phyloP scores from a whole-genome alignment of 1,284 basidiomycete genomes.

The Lentinula novae-zelandiae region DNA sequence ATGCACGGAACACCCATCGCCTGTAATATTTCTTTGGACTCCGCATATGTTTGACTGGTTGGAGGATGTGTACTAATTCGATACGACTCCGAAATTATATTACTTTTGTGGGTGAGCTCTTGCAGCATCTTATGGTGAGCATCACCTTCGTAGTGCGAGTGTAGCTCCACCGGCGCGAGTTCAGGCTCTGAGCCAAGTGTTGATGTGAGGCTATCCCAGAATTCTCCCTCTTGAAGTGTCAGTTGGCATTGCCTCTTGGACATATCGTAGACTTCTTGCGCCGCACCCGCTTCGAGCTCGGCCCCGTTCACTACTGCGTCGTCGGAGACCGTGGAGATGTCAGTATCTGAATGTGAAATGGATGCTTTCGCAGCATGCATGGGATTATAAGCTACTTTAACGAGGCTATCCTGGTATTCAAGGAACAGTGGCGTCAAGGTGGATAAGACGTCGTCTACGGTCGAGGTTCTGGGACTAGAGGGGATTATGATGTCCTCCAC shows the following conservation, averaged over 20 bases:
- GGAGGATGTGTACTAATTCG: conserved; percentile 56
- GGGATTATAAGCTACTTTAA: conserved; percentile 39
- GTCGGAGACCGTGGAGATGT: conserved; percentile 5
- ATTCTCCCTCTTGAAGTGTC: conserved; percentile 53
- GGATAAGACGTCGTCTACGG: conserved; percentile 23
- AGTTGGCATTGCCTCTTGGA: conserved; percentile 65
- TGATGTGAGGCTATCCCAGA: conserved; percentile 45
- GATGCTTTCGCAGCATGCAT: conserved; percentile 11
- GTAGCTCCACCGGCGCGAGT: conserved; percentile 3
- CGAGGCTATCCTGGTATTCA: conserved; percentile 46
- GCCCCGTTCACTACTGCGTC: conserved; percentile 6
- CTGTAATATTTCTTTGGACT: conserved; percentile 59
- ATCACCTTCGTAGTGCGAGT: not conserved
- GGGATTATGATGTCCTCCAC: not conserved
- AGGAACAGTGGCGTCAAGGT: conserved; percentile 43
- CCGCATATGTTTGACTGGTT: conserved; percentile 54
- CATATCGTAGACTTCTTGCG: conserved; percentile 41
- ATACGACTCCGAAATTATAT: conserved; percentile 57
- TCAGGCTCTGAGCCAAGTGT: not conserved
- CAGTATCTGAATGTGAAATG: conserved; percentile 1
- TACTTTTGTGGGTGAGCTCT: conserved; percentile 46
- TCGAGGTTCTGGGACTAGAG: not conserved
- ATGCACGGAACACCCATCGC: conserved; percentile 80
- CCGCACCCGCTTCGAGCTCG: conserved; percentile 22
- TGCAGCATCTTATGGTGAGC: conserved; percentile 22